These are phyloP conservation scores for Dictyostelium firmibasis DNA, from an alignment of 78 protist species.

Conservation along the genomic window DNA sequence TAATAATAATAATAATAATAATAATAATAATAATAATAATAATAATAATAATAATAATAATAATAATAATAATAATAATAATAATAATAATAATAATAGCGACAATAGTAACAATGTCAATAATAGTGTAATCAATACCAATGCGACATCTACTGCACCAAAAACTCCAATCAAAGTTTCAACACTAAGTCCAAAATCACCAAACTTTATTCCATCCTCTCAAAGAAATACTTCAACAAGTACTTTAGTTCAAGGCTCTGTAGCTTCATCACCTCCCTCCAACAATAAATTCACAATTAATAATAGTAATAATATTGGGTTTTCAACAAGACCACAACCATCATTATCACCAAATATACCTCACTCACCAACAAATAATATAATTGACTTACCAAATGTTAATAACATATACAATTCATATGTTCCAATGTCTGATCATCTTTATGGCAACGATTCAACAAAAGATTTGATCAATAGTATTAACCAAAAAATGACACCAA, in stretches of 20 bases:
- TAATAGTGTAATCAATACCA: neutral
- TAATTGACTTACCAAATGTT: neutral
- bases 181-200: constrained; percentile 61
- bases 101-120: neutral
- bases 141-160: neutral
- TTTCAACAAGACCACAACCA: neutral
- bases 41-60: neutral
- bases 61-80: neutral
- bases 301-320: neutral
- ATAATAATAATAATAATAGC: neutral
- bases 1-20: neutral
- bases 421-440: neutral
- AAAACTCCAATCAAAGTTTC: constrained; percentile 10
- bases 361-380: neutral
- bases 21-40: neutral
- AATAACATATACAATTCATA: neutral
- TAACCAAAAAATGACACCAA: neutral
- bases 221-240: neutral
- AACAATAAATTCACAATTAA: neutral
- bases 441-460: neutral
- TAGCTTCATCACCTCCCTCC: neutral
- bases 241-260: neutral
- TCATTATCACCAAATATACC: neutral
- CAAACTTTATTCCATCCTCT: constrained; percentile 46
- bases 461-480: neutral